Conservation (phyloP, 2,329 filamentous ascomycete genomes). For the Neurospora sp. region DNA sequence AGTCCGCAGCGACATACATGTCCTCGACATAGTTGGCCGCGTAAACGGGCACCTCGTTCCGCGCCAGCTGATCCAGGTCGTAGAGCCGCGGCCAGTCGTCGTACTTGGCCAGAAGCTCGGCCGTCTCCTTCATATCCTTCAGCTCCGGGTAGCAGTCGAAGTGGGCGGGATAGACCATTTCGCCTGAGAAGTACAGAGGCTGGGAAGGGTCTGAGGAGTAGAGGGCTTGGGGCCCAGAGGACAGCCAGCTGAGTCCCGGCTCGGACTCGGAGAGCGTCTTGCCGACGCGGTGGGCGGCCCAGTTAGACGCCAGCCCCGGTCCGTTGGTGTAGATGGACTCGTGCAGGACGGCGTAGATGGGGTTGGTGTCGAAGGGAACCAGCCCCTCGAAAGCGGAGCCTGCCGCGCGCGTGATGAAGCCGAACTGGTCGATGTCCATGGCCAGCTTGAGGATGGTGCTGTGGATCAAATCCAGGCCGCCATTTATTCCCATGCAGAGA, state of each 20-base stretch:
- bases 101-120: conserved; percentile 58
- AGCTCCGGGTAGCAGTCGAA: conserved; percentile 75
- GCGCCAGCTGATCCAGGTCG: conserved; percentile 58
- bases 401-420: conserved; percentile 63
- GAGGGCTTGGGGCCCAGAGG: conserved; percentile 22
- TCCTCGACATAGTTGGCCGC: conserved; percentile 76
- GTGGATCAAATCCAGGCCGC: conserved; percentile 67
- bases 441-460: conserved; percentile 59
- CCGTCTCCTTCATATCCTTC: conserved; percentile 54
- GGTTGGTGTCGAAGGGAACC: conserved; percentile 61
- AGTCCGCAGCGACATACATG: conserved; percentile 79
- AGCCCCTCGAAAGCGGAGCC: conserved; percentile 58
- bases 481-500: conserved; percentile 67
- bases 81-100: conserved; percentile 72
- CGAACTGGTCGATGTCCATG: conserved; percentile 65
- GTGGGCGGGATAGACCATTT: conserved; percentile 85
- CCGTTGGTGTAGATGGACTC: conserved; percentile 79
- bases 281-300: conserved; percentile 63
- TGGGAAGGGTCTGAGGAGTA: conserved; percentile 24
- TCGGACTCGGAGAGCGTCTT: conserved; percentile 22
- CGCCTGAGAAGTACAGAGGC: conserved; percentile 73
- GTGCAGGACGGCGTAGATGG: conserved; percentile 80
- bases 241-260: conserved; percentile 40
- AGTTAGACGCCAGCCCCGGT: conserved; percentile 51
- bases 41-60: conserved; percentile 78